Conservation (phyloP, 345 rosid genomes). For the Populus ilicifolia region DNA sequence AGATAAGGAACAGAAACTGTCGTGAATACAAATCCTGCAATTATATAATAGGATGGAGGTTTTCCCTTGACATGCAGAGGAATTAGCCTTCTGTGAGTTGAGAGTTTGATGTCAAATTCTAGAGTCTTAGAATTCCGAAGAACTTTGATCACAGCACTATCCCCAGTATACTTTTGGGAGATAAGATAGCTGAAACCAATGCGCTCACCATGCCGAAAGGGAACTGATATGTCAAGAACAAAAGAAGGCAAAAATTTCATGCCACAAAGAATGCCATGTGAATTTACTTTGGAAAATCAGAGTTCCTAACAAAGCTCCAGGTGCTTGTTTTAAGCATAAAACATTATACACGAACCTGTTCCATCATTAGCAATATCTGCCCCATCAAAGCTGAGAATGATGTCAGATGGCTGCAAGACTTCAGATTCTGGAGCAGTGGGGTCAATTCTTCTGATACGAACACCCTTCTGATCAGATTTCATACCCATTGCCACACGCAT, state of each 20-base stretch:
- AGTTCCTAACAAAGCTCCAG: neutral
- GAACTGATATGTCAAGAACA: constrained; percentile 48
- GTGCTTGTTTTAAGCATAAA: neutral
- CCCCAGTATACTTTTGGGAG: constrained; percentile 88
- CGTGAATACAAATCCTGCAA: constrained; percentile 89
- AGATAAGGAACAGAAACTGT: constrained; percentile 91
- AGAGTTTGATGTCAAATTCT: constrained; percentile 72
- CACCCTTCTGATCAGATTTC: constrained; percentile 84
- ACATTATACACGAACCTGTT: constrained; percentile 52
- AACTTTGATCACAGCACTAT: constrained; percentile 71
- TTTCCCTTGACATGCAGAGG: constrained; percentile 76
- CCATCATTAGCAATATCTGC: constrained; percentile 93
- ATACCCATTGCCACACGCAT: constrained; percentile 78
- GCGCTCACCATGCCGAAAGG: constrained; percentile 93
- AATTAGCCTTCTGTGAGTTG: constrained; percentile 78
- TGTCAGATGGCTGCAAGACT: constrained; percentile 77
- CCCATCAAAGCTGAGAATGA: constrained; percentile 85
- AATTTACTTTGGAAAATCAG: neutral
- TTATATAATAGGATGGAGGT: constrained; percentile 86
- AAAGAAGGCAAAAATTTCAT: neutral
- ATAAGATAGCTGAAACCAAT: constrained; percentile 92
- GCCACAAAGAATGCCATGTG: neutral
- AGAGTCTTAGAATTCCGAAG: constrained; percentile 62
- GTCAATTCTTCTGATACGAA: constrained; percentile 85
- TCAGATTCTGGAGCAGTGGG: constrained; percentile 87